Conservation (phyloP, 2,329 filamentous ascomycete species). For the Fusarium pilosicola region DNA sequence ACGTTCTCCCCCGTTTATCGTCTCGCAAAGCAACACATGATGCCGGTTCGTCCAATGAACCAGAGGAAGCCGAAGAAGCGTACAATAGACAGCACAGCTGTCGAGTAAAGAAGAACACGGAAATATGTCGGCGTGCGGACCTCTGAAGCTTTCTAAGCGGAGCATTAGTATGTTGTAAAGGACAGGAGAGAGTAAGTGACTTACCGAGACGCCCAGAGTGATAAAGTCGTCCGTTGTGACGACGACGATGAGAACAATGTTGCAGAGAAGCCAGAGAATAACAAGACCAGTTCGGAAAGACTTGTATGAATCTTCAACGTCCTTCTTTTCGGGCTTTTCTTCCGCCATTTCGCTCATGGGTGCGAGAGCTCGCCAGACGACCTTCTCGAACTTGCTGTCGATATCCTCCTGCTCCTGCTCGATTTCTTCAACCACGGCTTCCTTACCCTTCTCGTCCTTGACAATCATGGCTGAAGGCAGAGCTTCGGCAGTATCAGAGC, state of each 20-base stretch:
- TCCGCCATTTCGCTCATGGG: constrained; percentile 36
- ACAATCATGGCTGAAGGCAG: constrained; percentile 36
- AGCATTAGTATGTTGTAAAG: constrained; percentile 6
- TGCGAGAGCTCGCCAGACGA: constrained; percentile 39
- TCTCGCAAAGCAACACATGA: constrained; percentile 41
- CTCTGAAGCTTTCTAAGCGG: constrained; percentile 24
- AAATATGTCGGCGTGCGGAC: constrained; percentile 39
- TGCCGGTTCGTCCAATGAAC: constrained; percentile 40
- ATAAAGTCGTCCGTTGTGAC: constrained; percentile 40
- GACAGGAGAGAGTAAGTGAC: background rate
- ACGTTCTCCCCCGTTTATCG: constrained; percentile 6
- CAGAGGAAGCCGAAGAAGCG: constrained; percentile 41
- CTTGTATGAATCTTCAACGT: constrained; percentile 39
- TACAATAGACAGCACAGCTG: constrained; percentile 37
- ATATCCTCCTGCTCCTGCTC: constrained; percentile 42
- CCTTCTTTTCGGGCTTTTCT: constrained; percentile 37
- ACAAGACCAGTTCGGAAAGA: constrained; percentile 41
- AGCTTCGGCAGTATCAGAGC: constrained; percentile 34
- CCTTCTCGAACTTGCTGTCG: constrained; percentile 41
- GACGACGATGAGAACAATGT: constrained; percentile 39
- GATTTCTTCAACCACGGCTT: constrained; percentile 37
- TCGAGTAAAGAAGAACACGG: constrained; percentile 37
- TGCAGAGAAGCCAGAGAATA: constrained; percentile 40
- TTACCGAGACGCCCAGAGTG: constrained; percentile 36
- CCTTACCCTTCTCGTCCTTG: constrained; percentile 35